These are phyloP conservation scores for Lactuca saligna DNA, from an alignment of 129 eudicot species.

Conservation along the genomic window DNA sequence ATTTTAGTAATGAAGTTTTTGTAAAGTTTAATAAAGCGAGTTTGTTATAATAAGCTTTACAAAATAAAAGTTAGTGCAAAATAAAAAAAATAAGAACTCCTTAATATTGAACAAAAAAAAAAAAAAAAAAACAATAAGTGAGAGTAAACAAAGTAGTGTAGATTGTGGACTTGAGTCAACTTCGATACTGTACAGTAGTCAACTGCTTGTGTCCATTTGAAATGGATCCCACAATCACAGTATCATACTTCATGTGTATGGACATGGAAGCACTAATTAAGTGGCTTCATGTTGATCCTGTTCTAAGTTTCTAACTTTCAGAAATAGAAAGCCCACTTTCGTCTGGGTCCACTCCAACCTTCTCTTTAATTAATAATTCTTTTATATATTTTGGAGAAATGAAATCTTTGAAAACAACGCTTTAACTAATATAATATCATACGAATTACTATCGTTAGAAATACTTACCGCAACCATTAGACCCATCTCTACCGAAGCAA, in stretches of 20 bases:
- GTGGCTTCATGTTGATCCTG: slow-evolving; percentile 11
- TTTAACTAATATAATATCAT: not conserved
- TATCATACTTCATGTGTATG: slow-evolving; percentile 14
- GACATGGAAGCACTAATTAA: slow-evolving; percentile 4
- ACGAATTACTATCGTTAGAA: not conserved
- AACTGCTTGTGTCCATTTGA: slow-evolving; percentile 1
- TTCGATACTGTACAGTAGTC: slow-evolving; percentile 16
- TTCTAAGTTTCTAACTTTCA: not conserved
- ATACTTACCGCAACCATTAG: slow-evolving; percentile 56
- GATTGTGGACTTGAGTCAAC: slow-evolving; percentile 12
- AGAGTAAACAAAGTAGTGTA: not conserved
- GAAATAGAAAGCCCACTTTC: slow-evolving; percentile 14
- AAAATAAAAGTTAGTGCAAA: too few relatives aligned
- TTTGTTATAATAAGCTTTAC: too few relatives aligned
- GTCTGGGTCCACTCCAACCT: not conserved
- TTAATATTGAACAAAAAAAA: too few relatives aligned
- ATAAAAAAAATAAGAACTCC: too few relatives aligned
- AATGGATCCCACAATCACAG: not conserved
- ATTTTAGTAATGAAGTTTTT: too few relatives aligned
- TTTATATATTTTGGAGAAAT: not conserved
- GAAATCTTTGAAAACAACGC: not conserved
- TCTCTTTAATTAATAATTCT: slow-evolving; percentile 14
- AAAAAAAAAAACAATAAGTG: too few relatives aligned
- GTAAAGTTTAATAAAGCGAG: too few relatives aligned
- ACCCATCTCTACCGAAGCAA: slow-evolving; percentile 66